Evolutionary conservation across 108 stramenopile genomes (phyloP).

Genomic region (Phaeodactylum tricornutum): DNA sequence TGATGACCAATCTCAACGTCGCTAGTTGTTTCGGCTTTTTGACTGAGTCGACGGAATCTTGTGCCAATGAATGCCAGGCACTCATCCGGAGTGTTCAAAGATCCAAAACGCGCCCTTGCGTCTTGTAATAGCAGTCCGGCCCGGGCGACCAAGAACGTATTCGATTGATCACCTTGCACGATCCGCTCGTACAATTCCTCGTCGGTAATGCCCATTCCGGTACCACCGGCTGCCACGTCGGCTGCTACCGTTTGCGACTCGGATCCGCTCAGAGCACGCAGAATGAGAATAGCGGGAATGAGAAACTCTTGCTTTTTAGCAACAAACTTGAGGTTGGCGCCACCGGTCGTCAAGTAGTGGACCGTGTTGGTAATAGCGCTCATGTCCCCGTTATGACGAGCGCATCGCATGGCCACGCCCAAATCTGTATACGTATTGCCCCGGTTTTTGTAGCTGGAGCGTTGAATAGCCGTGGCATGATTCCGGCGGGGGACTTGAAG

Average conservation of each 20-base stretch:
- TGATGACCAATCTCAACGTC: constrained; percentile 86
- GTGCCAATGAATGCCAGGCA: constrained; percentile 86
- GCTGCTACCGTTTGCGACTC: constrained; percentile 2
- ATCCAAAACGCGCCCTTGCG: constrained; percentile 58
- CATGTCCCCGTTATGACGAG: constrained; percentile 77
- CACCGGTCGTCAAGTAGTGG: constrained; percentile 93
- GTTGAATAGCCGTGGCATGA: constrained; percentile 84
- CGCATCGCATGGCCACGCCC: constrained; percentile 78
- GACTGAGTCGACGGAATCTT: constrained; percentile 80
- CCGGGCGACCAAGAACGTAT: constrained; percentile 88
- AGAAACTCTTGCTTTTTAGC: constrained; percentile 92
- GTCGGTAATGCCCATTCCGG: constrained; percentile 66
- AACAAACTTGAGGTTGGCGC: constrained; percentile 84
- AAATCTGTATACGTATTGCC: constrained; percentile 78
- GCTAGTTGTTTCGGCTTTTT: constrained; percentile 45
- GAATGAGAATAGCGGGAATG: constrained; percentile 81
- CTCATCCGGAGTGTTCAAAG: constrained; percentile 79
- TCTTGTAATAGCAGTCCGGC: constrained; percentile 90
- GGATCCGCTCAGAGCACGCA: constrained; percentile 72
- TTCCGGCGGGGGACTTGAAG: constrained; percentile 91
- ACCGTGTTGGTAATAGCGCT: constrained; percentile 88
- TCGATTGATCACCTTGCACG: constrained; percentile 73
- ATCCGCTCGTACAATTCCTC: constrained; percentile 85
- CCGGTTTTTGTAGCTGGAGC: constrained; percentile 88
- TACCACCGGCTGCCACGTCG: constrained; percentile 13